Conservation (phyloP, 192 early-diverging fungal genomes). For the Rhizophagus sp. region DNA sequence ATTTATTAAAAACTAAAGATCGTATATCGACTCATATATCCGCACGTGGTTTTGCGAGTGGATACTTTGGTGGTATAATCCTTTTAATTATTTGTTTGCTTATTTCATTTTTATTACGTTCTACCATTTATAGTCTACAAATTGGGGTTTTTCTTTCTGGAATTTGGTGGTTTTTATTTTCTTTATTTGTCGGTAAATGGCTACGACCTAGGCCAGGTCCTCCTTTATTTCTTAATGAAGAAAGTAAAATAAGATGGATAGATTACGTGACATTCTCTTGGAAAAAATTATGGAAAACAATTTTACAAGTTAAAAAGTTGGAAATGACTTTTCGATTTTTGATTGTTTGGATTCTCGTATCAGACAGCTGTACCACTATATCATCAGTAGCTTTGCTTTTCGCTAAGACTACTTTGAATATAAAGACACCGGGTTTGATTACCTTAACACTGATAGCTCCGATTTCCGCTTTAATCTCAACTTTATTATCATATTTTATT, state of each 20-base stretch:
- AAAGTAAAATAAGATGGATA: conserved; percentile 27
- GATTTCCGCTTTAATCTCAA: conserved; percentile 53
- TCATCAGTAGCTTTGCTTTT: conserved; percentile 59
- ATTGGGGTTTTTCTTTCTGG: conserved; percentile 50
- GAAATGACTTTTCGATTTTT: conserved; percentile 58
- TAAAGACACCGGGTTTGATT: conserved; percentile 48
- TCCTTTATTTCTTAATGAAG: conserved; percentile 39
- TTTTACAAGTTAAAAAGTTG: conserved; percentile 48
- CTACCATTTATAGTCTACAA: conserved; percentile 42
- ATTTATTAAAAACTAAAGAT: conserved; percentile 27
- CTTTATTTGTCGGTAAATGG: conserved; percentile 42
- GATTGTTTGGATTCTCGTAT: conserved; percentile 64
- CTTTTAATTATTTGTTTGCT: conserved; percentile 44
- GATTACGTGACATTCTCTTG: conserved; percentile 43
- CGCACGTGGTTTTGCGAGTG: conserved; percentile 43
- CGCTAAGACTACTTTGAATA: conserved; percentile 53
- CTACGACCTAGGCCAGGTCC: conserved; percentile 48
- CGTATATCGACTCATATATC: conserved; percentile 46
- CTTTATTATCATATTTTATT: conserved; percentile 52
- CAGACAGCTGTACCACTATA: conserved; percentile 62
- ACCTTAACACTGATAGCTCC: conserved; percentile 54
- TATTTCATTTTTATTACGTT: conserved; percentile 40
- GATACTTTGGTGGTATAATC: conserved; percentile 50
- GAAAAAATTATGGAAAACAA: conserved; percentile 42
- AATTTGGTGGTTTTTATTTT: conserved; percentile 55